phyloP scores from a whole-genome alignment of 331 rosid genomes.

The Stylosanthes scabra region DNA sequence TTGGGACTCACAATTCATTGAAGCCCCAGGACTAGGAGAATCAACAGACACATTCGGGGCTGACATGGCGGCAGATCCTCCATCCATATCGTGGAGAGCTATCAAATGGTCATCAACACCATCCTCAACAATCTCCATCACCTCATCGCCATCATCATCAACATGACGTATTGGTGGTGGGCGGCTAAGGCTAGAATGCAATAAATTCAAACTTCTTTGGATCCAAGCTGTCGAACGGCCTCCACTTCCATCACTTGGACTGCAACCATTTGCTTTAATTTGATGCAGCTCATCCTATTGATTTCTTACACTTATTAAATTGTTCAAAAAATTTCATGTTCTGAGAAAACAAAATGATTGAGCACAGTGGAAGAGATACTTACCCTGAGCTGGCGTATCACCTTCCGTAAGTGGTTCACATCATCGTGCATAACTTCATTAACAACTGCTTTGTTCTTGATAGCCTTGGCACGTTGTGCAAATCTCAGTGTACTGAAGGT shows the following conservation, averaged over 20 bases:
- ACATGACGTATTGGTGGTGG: constrained; percentile 54
- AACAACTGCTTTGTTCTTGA: constrained; percentile 88
- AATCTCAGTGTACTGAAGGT: constrained; percentile 90
- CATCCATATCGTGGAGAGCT: constrained; percentile 35
- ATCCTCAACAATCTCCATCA: constrained; percentile 94
- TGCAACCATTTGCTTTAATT: constrained; percentile 63
- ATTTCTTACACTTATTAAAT: constrained; percentile 33
- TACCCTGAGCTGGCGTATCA: constrained; percentile 88
- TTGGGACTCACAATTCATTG: constrained; percentile 59
- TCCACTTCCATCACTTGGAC: constrained; percentile 55
- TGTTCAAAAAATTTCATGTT: constrained; percentile 23
- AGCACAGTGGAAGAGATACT: constrained; percentile 32
- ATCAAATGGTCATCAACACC: constrained; percentile 64
- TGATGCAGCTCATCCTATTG: constrained; percentile 82
- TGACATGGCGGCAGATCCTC: constrained; percentile 43
- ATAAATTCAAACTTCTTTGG: constrained; percentile 69
- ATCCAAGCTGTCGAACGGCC: constrained; percentile 83
- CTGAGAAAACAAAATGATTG: constrained; percentile 14
- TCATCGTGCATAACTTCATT: constrained; percentile 90
- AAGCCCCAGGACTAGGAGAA: constrained; percentile 39
- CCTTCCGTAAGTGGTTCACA: constrained; percentile 82
- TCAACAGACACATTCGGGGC: constrained; percentile 43
- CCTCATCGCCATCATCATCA: constrained; percentile 88
- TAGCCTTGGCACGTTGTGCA: constrained; percentile 88
- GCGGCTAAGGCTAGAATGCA: constrained; percentile 57